Evolutionary conservation across 331 rosid genomes (phyloP).

Genomic region (Cydonia oblonga): DNA sequence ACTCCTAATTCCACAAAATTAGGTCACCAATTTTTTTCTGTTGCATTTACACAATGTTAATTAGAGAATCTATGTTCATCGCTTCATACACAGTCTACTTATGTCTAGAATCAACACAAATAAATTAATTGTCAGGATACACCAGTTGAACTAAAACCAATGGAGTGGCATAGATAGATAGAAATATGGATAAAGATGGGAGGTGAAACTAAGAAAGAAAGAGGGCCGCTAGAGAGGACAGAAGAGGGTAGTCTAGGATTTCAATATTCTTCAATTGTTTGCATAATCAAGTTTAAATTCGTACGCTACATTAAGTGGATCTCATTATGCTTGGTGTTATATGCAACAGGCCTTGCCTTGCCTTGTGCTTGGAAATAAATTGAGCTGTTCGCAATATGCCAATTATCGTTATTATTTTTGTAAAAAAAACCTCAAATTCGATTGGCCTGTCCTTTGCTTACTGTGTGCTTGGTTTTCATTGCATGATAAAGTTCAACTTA

Average conservation of each 20-base stretch:
- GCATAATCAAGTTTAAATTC: not conserved
- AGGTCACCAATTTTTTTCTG: not conserved
- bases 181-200: not conserved
- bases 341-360: not conserved
- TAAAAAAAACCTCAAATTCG: not conserved
- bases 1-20: not conserved
- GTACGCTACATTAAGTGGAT: not conserved
- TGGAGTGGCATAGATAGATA: not conserved
- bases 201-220: not conserved
- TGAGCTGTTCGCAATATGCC: not conserved
- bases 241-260: not conserved
- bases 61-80: not conserved
- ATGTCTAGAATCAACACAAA: not conserved
- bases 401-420: not conserved
- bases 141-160: not conserved
- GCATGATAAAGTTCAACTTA: not conserved
- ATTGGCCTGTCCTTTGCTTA: not conserved
- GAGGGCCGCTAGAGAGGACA: not conserved
- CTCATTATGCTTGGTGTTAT: not conserved
- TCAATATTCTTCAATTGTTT: not conserved
- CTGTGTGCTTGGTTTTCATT: not conserved
- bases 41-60: not conserved
- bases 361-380: not conserved
- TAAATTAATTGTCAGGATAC: not conserved
- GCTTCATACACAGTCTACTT: not conserved